A percentile compares a stretch with the other conserved stretches of the same genome.
Conservation (phyloP, 495 filamentous ascomycete genomes). For the Neurospora cerealis region DNA sequence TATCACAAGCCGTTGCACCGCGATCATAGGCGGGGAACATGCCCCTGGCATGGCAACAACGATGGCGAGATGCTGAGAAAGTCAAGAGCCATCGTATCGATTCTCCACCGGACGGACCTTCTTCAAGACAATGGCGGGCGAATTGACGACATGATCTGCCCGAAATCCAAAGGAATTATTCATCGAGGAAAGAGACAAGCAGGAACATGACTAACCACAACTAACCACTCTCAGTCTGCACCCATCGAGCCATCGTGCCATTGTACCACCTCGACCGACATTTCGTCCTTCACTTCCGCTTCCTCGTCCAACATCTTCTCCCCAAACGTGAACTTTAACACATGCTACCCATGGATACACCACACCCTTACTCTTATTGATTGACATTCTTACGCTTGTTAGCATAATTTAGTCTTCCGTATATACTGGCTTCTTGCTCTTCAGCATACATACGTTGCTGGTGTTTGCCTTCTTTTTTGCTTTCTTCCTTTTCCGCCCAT, state of each 20-base stretch:
- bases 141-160: neutral
- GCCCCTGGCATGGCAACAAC: neutral
- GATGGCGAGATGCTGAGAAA: neutral
- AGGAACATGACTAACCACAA: neutral
- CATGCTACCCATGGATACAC: neutral
- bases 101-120: neutral
- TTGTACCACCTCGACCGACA: neutral
- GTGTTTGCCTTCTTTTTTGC: neutral
- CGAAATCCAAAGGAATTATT: neutral
- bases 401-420: neutral
- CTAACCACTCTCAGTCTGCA: neutral
- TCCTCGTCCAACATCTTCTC: neutral
- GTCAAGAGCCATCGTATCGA: neutral
- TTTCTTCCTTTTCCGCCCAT: neutral
- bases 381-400: neutral
- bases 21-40: neutral
- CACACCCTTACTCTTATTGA: neutral
- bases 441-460: neutral
- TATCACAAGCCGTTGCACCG: neutral
- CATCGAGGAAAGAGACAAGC: neutral
- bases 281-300: neutral
- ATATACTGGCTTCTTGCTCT: neutral
- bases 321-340: neutral
- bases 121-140: neutral
- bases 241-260: neutral